Base-by-base conservation (phyloP, 2,329 filamentous ascomycete species). In the Diplodia sapinea region DNA sequence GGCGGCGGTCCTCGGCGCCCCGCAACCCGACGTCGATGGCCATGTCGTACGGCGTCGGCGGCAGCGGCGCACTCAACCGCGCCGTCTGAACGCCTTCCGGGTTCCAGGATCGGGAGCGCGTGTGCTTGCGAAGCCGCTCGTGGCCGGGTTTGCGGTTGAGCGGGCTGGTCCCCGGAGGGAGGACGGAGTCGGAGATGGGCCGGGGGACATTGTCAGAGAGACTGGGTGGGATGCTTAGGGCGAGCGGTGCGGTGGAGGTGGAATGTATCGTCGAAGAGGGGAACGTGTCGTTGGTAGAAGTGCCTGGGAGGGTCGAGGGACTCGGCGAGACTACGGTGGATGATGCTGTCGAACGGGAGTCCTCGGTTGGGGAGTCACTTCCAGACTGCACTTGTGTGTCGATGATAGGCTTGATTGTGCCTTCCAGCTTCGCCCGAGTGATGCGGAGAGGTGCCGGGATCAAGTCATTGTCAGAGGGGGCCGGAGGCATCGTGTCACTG, bases 31-130 rank as follows among this genome's bases (percentile, higher is more conserved):
- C 12, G 17, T 4, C 1, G 40, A 43, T n/a, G 9, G n/a, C 43
- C 59, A 63, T 63, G 2, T 33, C 43, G 43, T 51, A 63, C 29
- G 59, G 59, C 43, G 59, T 63, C 5, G 31, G 59, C 31, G 59
- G 59, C 17, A 63, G 38, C 1, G 59, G 59, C 1, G 23, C 43
- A 15, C 13, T 1, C 8, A 63, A 47, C 9, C 26, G 57, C 26
- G 13, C 13, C 4, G 15, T 0, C 26, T 26, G 26, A 17, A 9
- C 12, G 8, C 4, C 12, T 1, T 13, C 15, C 4, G 29, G 6
- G 47, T 12, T n/a, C n/a, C 29, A 43, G n/a, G 43, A n/a, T 7
- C n/a, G 26, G 1, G 40, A 43, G 59, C 59, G 47, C n/a, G 2
- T 11, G 1, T 33, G 9, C 1, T 13, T 12, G 33, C 54, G 54